phyloP scores from a whole-genome alignment of 306 rosid species.

The Trichosanthes cucumerina region DNA sequence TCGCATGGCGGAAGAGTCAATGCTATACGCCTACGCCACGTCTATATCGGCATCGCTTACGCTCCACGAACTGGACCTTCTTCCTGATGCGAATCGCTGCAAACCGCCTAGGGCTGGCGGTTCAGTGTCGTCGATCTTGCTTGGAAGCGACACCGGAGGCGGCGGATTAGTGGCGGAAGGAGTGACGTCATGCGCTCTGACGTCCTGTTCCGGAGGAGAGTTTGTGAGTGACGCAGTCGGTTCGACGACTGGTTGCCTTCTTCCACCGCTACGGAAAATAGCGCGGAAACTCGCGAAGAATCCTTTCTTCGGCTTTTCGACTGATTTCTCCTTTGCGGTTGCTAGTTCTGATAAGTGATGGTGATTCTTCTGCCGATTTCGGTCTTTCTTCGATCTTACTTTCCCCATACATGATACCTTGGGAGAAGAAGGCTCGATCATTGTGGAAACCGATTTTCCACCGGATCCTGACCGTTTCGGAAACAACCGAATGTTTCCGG shows the following conservation, averaged over 20 bases:
- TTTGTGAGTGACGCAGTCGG: conserved; percentile 16
- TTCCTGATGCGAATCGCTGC: conserved; percentile 67
- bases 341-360: conserved; percentile 21
- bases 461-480: conserved; percentile 55
- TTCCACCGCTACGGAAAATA: conserved; percentile 38
- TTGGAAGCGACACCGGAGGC: conserved; percentile 26
- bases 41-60: neutral
- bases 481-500: conserved; percentile 40
- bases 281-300: conserved; percentile 55
- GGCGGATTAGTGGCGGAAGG: conserved; percentile 7
- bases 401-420: conserved; percentile 93
- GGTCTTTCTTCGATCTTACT: conserved; percentile 70
- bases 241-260: conserved; percentile 25
- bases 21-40: neutral
- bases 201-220: conserved; percentile 18
- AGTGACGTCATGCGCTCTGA: neutral
- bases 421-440: conserved; percentile 79
- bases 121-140: conserved; percentile 49
- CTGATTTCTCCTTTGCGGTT: conserved; percentile 21
- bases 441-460: conserved; percentile 43
- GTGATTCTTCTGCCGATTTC: conserved; percentile 49
- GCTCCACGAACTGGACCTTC: conserved; percentile 55
- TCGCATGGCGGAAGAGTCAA: conserved; percentile 8
- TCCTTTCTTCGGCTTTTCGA: conserved; percentile 40
- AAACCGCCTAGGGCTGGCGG: conserved; percentile 52